Evolutionary conservation across 1,284 basidiomycete species (phyloP).

Genomic region (Phlebopus sp.): DNA sequence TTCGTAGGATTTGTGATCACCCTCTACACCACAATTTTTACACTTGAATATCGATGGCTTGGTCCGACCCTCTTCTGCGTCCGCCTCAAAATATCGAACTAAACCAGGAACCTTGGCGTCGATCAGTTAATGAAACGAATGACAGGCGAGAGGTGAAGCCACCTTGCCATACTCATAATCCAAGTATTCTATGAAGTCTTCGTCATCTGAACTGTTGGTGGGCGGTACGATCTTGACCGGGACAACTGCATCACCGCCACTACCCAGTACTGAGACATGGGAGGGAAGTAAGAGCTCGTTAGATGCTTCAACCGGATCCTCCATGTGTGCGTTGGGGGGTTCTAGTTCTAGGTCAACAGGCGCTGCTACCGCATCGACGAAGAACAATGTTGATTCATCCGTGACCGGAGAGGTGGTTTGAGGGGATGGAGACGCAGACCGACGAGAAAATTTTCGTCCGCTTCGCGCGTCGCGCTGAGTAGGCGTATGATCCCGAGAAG

Average conservation of each 20-base stretch:
- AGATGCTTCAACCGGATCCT: slow-evolving; percentile 13
- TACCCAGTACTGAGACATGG: slow-evolving; percentile 57
- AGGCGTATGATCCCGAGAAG: slow-evolving; percentile 21
- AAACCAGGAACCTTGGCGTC: slow-evolving; percentile 39
- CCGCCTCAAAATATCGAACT: slow-evolving; percentile 60
- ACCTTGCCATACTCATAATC: slow-evolving; percentile 65
- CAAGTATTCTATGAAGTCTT: slow-evolving; percentile 68
- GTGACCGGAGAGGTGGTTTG: not conserved
- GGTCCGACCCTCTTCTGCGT: slow-evolving; percentile 36
- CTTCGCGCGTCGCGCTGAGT: not conserved
- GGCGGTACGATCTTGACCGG: slow-evolving; percentile 46
- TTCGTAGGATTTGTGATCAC: slow-evolving; percentile 58
- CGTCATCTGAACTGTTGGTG: slow-evolving; percentile 44
- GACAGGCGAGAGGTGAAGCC: not conserved
- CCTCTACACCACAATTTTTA: slow-evolving; percentile 71
- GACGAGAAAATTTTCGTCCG: not conserved
- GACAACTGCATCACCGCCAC: slow-evolving; percentile 33
- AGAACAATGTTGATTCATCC: slow-evolving; percentile 41
- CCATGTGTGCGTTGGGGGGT: slow-evolving; percentile 2
- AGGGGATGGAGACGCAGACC: slow-evolving; percentile 5
- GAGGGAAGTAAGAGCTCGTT: slow-evolving; percentile 52
- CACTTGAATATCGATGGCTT: slow-evolving; percentile 53
- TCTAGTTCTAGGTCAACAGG: slow-evolving; percentile 18
- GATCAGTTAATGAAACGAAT: slow-evolving; percentile 3
- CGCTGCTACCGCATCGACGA: slow-evolving; percentile 48